Conservation (phyloP, 1,284 basidiomycete species). For the Apiotrichum montevideense region DNA sequence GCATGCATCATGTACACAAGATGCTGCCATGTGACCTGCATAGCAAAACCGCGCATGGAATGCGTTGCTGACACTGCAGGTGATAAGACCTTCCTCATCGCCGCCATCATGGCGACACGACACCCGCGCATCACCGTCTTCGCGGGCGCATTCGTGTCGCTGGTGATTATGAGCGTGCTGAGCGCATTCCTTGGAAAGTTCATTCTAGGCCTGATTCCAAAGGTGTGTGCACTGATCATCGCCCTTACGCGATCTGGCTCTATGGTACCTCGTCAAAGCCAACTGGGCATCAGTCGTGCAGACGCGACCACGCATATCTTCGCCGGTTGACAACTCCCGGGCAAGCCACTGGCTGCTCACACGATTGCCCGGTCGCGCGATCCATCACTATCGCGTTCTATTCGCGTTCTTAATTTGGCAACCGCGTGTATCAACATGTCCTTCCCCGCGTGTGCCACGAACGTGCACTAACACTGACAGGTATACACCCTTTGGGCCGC, state of each 20-base stretch:
- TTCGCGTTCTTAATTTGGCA: no score
- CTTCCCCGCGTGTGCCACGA: no score
- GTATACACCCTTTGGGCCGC: conserved; percentile 52
- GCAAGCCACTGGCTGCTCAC: no score
- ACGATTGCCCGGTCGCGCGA: no score
- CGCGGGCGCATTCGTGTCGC: conserved; percentile 76
- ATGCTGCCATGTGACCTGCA: not conserved
- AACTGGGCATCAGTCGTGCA: no score
- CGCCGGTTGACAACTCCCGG: no score
- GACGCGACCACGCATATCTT: not conserved
- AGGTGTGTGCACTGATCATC: conserved; percentile 37
- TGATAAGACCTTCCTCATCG: conserved; percentile 97
- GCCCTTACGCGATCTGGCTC: no score
- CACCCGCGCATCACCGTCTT: conserved; percentile 83
- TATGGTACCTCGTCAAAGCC: no score
- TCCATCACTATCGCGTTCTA: no score
- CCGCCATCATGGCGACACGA: conserved; percentile 94
- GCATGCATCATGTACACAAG: not conserved
- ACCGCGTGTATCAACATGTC: no score
- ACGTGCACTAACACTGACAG: conserved; percentile 10
- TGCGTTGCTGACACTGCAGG: conserved; percentile 49
- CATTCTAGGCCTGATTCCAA: conserved; percentile 73
- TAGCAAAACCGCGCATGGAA: no score
- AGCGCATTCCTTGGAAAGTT: conserved; percentile 82
- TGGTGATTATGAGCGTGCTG: conserved; percentile 87